Evolutionary conservation across 345 rosid species (phyloP), one percentile per base, ranked within the genome.

Genomic region (Ceriops tagal): DNA sequence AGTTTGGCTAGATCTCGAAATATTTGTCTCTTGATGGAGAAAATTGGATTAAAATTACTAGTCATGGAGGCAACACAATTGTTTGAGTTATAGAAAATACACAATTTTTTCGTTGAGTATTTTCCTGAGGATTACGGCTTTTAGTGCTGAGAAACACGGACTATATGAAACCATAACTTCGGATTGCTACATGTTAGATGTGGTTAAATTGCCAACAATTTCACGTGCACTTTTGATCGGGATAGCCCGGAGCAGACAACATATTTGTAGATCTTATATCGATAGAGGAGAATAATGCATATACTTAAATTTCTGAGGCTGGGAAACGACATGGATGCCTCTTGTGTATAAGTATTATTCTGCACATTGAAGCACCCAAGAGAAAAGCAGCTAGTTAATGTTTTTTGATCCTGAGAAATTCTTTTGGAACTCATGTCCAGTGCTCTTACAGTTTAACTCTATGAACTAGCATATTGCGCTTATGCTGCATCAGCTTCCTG

Each of bases 11-110:
- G 62, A 70, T 62, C 16, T 30, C 56, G 19, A 56, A 31, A 18
- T 46, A 3, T 64, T 21, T 53, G 49, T 65, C 39, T 65, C 75
- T 66, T 73, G 77, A 76, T 27, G 78, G 76, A 19, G 37, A 71
- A 71, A 67, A 77, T 43, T 64, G 22, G 58, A 66, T 64, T 62
- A 59, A 70, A 67, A 71, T 71, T 56, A 64, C 58, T 70, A 70
- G 72, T 63, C 57, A 47, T 64, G 49, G 76, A 76, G 75, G 76
- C 35, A 53, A 76, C 77, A 70, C 77, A 69, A 73, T 81, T 74
- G 60, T 72, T 70, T 70, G 78, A 69, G 72, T 35, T 49, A 73
- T 62, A 73, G 69, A 60, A 58, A 69, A 78, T 79, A 68, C n/a
- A n/a, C n/a, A n/a, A n/a, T n/a, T n/a, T n/a, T n/a, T 73, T 1